Evolutionary conservation across 2,329 filamentous ascomycete species (phyloP), one percentile per base, ranked within the genome.

Genomic region (Penicillium sclerotiorum): DNA sequence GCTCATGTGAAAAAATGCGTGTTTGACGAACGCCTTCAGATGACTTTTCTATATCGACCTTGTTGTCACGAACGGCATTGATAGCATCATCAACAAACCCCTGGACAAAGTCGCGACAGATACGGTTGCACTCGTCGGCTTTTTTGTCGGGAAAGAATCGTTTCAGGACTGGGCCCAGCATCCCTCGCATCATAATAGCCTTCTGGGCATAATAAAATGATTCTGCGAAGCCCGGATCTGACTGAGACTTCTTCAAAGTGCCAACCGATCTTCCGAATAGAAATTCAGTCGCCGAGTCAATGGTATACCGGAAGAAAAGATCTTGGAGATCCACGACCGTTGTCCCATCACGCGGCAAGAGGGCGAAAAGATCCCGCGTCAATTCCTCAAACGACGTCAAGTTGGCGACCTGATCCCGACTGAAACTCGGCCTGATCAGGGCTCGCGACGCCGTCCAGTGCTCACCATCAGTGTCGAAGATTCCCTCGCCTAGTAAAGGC

Each of bases 281-380:
- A 56, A 89, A 87, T 38, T 86, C 83, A 0, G 85, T 88, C 0
- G 85, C 83, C 0, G 83, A 81, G 53, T 89, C 85, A 15, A 89
- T 75, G 0, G 85, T 87, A 61, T 87, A 76, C 45, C 79, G 77
- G 61, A 87, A 87, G 61, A 88, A 85, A 8, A 86, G 68, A 9
- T 80, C 77, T 58, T 83, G 81, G 22, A 88, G 70, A 57, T 88
- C 81, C 8, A 88, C 76, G 0, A 75, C 77, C 2, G 40, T 43
- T 20, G 73, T 68, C 39, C 84, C 77, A 49, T 81, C 71, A 1
- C 35, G 30, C 2, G 45, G 52, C 12, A 57, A 35, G 3, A 47
- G 12, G 12, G 13, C 13, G 9, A 57, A 46, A 1, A 56, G 18
- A 15, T 51, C 43, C 21, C 54, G 42, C 8, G 52, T 28, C 23